These are phyloP conservation scores for Penicillium sp. DNA, from an alignment of 2,329 filamentous ascomycete genomes.

Conservation along the genomic window DNA sequence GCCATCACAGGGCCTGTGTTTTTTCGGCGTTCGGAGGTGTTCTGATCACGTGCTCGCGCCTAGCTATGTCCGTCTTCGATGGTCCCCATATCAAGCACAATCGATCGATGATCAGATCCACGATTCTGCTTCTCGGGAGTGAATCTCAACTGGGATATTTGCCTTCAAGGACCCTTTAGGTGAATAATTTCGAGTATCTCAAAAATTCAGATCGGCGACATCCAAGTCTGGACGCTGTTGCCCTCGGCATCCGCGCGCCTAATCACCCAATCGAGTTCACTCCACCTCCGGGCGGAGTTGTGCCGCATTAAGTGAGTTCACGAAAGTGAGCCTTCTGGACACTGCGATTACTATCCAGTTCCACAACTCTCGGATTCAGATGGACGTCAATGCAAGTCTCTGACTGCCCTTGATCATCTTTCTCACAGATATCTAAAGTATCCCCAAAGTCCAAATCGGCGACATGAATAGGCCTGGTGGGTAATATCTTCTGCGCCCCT, in stretches of 20 bases:
- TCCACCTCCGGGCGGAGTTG: constrained; percentile 27
- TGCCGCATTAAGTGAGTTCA: constrained; percentile 18
- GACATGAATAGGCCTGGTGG: constrained; percentile 48
- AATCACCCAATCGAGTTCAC: constrained; percentile 21
- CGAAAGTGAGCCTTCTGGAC: constrained; percentile 14
- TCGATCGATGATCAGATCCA: too few relatives aligned
- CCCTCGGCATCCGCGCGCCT: constrained; percentile 17
- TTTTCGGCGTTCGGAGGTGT: constrained; percentile 20
- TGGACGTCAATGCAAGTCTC: neutral
- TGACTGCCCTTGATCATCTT: constrained; percentile 8
- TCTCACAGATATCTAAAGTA: constrained; percentile 5
- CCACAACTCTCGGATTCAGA: too few relatives aligned
- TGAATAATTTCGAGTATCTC: too few relatives aligned
- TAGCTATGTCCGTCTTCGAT: constrained; percentile 1
- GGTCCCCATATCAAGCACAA: neutral
- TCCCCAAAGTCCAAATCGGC: constrained; percentile 1
- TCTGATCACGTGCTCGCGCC: constrained; percentile 21
- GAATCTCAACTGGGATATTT: too few relatives aligned
- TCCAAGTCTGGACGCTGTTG: constrained; percentile 6
- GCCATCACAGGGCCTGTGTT: constrained; percentile 9
- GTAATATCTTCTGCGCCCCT: constrained; percentile 29
- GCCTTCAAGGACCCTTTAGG: too few relatives aligned
- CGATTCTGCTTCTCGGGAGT: too few relatives aligned
- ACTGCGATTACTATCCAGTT: constrained; percentile 14
- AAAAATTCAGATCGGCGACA: neutral